A percentile compares a stretch with the other conserved stretches of the same genome.
These are phyloP conservation scores for Clitocybe nebularis DNA, from an alignment of 1,284 basidiomycete species.

Conservation along the genomic window DNA sequence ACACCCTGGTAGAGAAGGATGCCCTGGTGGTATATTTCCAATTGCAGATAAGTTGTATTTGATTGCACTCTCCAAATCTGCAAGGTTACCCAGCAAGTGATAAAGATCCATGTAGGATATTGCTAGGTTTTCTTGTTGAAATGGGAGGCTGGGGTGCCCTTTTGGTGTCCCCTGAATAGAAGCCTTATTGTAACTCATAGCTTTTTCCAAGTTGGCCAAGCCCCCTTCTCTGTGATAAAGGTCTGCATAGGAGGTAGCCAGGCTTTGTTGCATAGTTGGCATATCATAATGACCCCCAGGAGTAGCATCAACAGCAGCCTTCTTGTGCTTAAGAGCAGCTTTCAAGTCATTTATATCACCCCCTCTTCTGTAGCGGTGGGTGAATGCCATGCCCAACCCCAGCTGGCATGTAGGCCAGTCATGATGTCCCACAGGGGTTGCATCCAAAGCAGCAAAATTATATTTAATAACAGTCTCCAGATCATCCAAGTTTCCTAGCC, in stretches of 20 bases:
- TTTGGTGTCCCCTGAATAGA: neutral
- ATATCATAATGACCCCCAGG: conserved; percentile 1
- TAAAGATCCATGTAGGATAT: neutral
- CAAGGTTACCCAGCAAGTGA: conserved; percentile 1
- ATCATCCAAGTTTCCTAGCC: conserved; percentile 1
- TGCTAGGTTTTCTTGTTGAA: neutral
- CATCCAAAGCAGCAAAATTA: conserved; percentile 1
- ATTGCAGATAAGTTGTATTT: conserved; percentile 62
- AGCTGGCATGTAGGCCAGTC: conserved; percentile 7
- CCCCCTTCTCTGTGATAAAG: neutral
- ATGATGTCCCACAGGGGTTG: conserved; percentile 6
- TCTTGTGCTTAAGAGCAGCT: neutral
- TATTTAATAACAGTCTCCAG: conserved; percentile 1
- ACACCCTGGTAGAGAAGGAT: conserved; percentile 5
- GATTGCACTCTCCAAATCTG: conserved; percentile 3
- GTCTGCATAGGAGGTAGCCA: neutral
- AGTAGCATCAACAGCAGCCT: neutral
- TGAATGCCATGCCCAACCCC: conserved; percentile 4
- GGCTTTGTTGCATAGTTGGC: neutral
- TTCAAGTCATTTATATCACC: conserved; percentile 3
- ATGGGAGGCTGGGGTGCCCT: neutral
- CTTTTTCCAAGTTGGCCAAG: neutral
- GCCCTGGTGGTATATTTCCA: neutral
- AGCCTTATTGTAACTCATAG: neutral
- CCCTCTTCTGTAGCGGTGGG: conserved; percentile 1